These are phyloP conservation scores for Candida tropicalis DNA, from an alignment of 1,139 yeast species.

Conservation along the genomic window DNA sequence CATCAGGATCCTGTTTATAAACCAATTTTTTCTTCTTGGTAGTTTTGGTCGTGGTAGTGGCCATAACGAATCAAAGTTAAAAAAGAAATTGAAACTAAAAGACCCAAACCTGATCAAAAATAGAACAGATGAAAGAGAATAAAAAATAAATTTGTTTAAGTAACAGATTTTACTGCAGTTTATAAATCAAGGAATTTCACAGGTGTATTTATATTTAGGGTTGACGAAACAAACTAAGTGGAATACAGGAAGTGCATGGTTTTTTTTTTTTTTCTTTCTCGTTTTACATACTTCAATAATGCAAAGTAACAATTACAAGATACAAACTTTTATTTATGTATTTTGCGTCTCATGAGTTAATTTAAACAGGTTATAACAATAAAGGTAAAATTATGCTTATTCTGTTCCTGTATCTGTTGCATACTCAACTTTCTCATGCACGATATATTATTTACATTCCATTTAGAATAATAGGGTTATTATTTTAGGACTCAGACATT, in stretches of 20 bases:
- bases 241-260: neutral
- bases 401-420: too few relatives aligned
- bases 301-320: too few relatives aligned
- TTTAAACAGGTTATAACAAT: neutral
- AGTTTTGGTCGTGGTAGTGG: slow-evolving; percentile 18
- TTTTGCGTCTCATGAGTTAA: slow-evolving; percentile 3
- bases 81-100: neutral
- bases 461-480: too few relatives aligned
- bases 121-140: neutral
- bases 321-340: too few relatives aligned
- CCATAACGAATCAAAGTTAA: slow-evolving; percentile 9
- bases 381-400: neutral
- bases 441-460: too few relatives aligned
- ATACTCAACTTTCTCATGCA: too few relatives aligned
- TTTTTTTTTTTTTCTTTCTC: neutral
- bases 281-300: neutral
- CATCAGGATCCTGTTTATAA: slow-evolving; percentile 46
- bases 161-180: too few relatives aligned
- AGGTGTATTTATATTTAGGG: slow-evolving; percentile 1
- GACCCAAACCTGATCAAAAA: neutral
- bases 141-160: too few relatives aligned
- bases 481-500: too few relatives aligned
- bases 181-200: neutral
- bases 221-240: neutral
- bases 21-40: slow-evolving; percentile 33